Conservation (phyloP, 2,329 filamentous ascomycete species). For the Cadophora sp. region DNA sequence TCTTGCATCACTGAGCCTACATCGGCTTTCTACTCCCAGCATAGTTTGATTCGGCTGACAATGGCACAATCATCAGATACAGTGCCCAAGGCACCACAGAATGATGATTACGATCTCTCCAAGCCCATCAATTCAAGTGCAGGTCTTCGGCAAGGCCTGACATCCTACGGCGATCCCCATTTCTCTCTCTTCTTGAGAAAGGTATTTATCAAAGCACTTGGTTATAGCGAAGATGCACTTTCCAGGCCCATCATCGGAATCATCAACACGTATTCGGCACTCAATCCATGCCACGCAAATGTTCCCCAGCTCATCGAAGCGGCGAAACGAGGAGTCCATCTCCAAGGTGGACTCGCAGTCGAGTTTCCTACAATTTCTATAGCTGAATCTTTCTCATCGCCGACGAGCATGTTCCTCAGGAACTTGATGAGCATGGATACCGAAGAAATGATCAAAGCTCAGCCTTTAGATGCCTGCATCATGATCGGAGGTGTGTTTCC, state of each 20-base stretch:
- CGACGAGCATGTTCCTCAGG: conserved; percentile 77
- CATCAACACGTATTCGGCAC: conserved; percentile 74
- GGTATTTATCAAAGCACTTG: conserved; percentile 78
- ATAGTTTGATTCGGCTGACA: not conserved
- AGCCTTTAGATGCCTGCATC: conserved; percentile 72
- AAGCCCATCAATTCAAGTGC: conserved; percentile 56
- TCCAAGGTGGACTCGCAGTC: conserved; percentile 70
- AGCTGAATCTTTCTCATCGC: conserved; percentile 71
- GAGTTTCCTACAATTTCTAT: conserved; percentile 79
- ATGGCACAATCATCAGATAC: not conserved
- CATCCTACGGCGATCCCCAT: conserved; percentile 75
- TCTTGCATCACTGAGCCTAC: not conserved
- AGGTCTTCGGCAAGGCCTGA: conserved; percentile 68
- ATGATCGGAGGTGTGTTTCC: conserved; percentile 65
- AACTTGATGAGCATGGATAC: conserved; percentile 84
- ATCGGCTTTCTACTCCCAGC: not conserved
- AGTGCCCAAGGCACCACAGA: not conserved
- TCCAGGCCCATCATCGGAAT: conserved; percentile 76
- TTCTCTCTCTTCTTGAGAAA: conserved; percentile 79
- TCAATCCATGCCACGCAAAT: conserved; percentile 79
- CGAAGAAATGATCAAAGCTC: conserved; percentile 77
- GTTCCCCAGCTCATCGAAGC: conserved; percentile 75
- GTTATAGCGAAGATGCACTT: conserved; percentile 75
- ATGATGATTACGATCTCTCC: conserved; percentile 63
- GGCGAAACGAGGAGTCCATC: conserved; percentile 70